Conservation (phyloP, 495 filamentous ascomycete genomes). For the Penicillium paxilli region DNA sequence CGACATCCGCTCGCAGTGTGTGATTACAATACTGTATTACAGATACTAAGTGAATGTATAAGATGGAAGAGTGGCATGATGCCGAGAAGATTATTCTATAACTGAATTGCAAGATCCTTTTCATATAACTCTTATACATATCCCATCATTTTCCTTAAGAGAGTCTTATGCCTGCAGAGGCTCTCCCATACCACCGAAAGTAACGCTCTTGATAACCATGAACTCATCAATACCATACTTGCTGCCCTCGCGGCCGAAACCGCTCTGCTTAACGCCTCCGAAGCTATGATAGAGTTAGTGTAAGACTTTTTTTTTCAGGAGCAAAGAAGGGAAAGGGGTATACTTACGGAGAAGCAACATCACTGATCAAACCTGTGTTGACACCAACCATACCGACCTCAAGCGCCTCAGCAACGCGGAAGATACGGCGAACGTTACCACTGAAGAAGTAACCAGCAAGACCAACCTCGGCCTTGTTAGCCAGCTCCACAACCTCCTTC, state of each 20-base stretch:
- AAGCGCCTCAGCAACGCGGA: constrained; percentile 77
- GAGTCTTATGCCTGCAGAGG: constrained; percentile 41
- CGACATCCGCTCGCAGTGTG: no score
- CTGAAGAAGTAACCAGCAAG: constrained; percentile 88
- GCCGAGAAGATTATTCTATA: not conserved
- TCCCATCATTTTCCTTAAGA: not conserved
- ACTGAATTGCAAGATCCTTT: not conserved
- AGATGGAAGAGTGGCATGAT: not conserved
- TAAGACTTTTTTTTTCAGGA: no score
- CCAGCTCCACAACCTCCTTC: constrained; percentile 77
- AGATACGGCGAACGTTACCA: constrained; percentile 67
- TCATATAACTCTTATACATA: not conserved
- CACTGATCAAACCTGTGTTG: constrained; percentile 81
- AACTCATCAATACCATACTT: constrained; percentile 92
- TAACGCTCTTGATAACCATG: constrained; percentile 82
- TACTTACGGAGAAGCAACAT: constrained; percentile 68
- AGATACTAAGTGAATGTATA: no score
- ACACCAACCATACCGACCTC: constrained; percentile 91
- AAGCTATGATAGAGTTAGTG: constrained; percentile 53
- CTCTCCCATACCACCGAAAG: constrained; percentile 73
- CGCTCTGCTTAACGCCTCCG: constrained; percentile 90
- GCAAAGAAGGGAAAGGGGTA: not conserved
- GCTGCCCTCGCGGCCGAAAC: constrained; percentile 90
- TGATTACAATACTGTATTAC: no score
- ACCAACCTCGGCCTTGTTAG: constrained; percentile 75